phyloP scores from a whole-genome alignment of 2,329 filamentous ascomycete genomes.

The Cytospora piceicola region DNA sequence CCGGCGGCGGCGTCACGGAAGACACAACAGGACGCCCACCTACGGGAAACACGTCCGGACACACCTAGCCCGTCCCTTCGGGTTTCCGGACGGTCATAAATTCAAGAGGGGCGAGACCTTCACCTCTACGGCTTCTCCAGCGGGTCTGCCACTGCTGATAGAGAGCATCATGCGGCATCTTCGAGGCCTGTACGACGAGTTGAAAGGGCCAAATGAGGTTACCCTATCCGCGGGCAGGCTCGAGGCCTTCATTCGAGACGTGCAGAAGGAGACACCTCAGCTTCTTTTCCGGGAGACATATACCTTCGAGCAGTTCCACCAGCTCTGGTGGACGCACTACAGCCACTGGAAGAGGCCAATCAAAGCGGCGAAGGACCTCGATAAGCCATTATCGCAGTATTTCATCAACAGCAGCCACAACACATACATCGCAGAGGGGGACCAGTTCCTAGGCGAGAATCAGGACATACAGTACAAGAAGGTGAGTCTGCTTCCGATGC shows the following conservation, averaged over 20 bases:
- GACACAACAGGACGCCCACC: constrained; percentile 21
- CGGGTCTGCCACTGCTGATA: background rate
- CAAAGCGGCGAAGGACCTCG: constrained; percentile 54
- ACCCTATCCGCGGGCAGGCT: constrained; percentile 18
- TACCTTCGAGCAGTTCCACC: constrained; percentile 53
- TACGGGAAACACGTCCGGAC: constrained; percentile 19
- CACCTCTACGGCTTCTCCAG: constrained; percentile 10
- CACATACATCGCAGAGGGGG: constrained; percentile 81
- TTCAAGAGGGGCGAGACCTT: constrained; percentile 9
- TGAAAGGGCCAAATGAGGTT: constrained; percentile 14
- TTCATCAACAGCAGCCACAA: constrained; percentile 96
- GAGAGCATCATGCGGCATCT: constrained; percentile 19
- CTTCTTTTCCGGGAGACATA: constrained; percentile 41
- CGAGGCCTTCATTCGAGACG: constrained; percentile 8
- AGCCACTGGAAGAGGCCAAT: constrained; percentile 49
- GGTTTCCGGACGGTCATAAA: background rate
- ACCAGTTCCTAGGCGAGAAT: constrained; percentile 78
- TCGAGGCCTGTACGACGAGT: constrained; percentile 20
- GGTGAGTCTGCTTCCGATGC: constrained; percentile 17
- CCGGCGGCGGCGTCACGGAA: constrained; percentile 19
- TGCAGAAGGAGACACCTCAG: constrained; percentile 8
- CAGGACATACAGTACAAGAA: constrained; percentile 78
- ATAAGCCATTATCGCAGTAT: constrained; percentile 79
- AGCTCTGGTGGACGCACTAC: constrained; percentile 49
- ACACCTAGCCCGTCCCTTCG: constrained; percentile 12